Conservation (phyloP, 805 yeast genomes). For the Pichia insulana region DNA sequence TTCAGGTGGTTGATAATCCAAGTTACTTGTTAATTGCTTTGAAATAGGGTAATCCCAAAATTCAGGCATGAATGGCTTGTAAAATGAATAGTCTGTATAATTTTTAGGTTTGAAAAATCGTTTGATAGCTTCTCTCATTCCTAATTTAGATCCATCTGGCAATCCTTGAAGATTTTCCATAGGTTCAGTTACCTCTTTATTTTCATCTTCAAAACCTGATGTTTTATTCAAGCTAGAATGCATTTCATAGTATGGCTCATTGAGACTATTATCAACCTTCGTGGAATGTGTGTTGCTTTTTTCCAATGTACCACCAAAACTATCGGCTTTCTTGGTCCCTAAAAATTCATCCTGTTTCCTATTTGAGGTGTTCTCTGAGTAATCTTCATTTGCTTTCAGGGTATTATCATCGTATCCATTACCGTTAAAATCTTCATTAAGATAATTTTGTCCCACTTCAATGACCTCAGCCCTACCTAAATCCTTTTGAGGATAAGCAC, state of each 20-base stretch:
- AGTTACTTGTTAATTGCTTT: constrained; percentile 8
- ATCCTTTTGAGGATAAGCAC: constrained; percentile 51
- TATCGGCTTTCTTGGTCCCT: not conserved
- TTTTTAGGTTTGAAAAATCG: constrained; percentile 25
- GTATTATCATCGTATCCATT: not conserved
- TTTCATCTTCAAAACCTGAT: not conserved
- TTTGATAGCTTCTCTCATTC: constrained; percentile 2
- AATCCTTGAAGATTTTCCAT: not conserved
- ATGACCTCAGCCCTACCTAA: constrained; percentile 55
- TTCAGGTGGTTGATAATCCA: constrained; percentile 45
- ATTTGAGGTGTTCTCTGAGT: no score
- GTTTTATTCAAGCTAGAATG: not conserved
- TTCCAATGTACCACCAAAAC: not conserved
- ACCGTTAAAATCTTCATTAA: constrained; percentile 11
- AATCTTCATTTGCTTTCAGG: not conserved
- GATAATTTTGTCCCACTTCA: constrained; percentile 23
- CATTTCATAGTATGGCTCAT: not conserved
- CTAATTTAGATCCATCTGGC: not conserved
- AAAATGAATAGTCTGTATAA: constrained; percentile 21
- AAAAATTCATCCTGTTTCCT: not conserved
- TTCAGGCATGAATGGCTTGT: constrained; percentile 33
- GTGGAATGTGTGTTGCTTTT: constrained; percentile 2
- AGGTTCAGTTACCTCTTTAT: not conserved
- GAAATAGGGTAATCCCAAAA: constrained; percentile 16
- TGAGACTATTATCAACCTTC: not conserved